Evolutionary conservation across 1,284 basidiomycete species (phyloP).

Genomic region (Ganoderma sp.): DNA sequence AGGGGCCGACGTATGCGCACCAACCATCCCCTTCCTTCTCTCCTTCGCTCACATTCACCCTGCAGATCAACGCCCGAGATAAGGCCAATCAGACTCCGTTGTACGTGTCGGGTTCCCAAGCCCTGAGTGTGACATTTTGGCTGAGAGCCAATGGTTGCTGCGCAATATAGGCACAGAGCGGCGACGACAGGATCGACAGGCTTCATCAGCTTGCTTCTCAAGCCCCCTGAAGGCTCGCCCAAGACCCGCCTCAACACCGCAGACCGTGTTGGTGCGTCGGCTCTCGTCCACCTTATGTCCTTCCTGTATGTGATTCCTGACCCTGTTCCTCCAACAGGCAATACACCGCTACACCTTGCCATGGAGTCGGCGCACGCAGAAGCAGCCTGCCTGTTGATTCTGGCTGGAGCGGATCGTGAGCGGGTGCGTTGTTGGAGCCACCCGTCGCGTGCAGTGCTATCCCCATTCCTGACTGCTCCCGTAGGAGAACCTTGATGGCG

Average conservation of each 20-base stretch:
- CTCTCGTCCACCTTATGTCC: not conserved
- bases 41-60: slow-evolving; percentile 28
- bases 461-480: not conserved
- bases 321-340: slow-evolving; percentile 57
- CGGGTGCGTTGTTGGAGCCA: slow-evolving; percentile 60
- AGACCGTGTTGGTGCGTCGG: slow-evolving; percentile 76
- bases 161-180: slow-evolving; percentile 78
- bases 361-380: slow-evolving; percentile 94
- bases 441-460: not conserved
- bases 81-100: slow-evolving; percentile 89
- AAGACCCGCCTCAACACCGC: slow-evolving; percentile 87
- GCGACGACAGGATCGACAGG: slow-evolving; percentile 92
- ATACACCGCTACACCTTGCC: slow-evolving; percentile 94
- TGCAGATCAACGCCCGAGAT: slow-evolving; percentile 89
- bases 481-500: slow-evolving; percentile 81
- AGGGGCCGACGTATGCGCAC: slow-evolving; percentile 80
- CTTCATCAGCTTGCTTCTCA: slow-evolving; percentile 81
- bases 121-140: slow-evolving; percentile 23
- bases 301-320: not conserved
- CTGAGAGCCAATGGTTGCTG: slow-evolving; percentile 19
- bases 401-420: slow-evolving; percentile 90
- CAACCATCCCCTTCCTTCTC: not conserved
- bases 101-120: slow-evolving; percentile 51
- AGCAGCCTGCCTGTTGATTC: slow-evolving; percentile 86
- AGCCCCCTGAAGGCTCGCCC: slow-evolving; percentile 72